Percentiles rank a stretch among this genome's conserved stretches.
Evolutionary conservation across 257 asterid species (phyloP).

Genomic region (Fraxinus quadrangulata): DNA sequence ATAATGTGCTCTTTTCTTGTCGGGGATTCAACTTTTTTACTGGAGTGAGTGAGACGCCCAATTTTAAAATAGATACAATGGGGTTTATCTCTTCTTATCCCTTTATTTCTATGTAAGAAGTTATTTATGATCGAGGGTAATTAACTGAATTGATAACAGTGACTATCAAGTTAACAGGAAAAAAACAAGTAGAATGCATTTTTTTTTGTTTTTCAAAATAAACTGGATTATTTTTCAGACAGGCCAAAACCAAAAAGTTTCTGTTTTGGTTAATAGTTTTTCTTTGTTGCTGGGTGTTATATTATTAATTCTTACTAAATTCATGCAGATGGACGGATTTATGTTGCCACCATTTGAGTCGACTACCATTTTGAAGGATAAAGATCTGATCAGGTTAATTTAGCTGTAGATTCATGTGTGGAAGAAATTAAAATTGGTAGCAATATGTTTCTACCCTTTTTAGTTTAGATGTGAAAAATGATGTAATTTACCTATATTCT

Average conservation of each 20-base stretch:
- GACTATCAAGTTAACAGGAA: no score
- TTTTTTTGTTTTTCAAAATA: slow-evolving; percentile 8
- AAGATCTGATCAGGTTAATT: slow-evolving; percentile 65
- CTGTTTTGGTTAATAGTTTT: neutral
- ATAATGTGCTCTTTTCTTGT: neutral
- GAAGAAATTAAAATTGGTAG: neutral
- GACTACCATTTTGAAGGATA: slow-evolving; percentile 57
- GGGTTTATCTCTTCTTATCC: neutral
- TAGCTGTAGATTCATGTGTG: no score
- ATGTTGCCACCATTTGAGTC: slow-evolving; percentile 81
- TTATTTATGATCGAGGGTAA: neutral
- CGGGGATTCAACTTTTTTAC: neutral
- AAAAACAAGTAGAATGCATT: neutral
- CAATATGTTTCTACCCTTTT: neutral
- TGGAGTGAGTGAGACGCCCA: neutral
- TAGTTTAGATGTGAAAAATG: slow-evolving; percentile 7
- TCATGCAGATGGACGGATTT: slow-evolving; percentile 71
- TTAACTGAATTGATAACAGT: neutral
- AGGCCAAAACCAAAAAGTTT: neutral
- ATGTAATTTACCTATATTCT: slow-evolving; percentile 14
- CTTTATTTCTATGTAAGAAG: neutral
- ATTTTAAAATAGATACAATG: neutral
- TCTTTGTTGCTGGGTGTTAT: neutral
- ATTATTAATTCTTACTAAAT: slow-evolving; percentile 4
- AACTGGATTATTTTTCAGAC: neutral